These are phyloP conservation scores for Fomitopsis pinicola DNA, from an alignment of 1,284 basidiomycete genomes.

Conservation along the genomic window DNA sequence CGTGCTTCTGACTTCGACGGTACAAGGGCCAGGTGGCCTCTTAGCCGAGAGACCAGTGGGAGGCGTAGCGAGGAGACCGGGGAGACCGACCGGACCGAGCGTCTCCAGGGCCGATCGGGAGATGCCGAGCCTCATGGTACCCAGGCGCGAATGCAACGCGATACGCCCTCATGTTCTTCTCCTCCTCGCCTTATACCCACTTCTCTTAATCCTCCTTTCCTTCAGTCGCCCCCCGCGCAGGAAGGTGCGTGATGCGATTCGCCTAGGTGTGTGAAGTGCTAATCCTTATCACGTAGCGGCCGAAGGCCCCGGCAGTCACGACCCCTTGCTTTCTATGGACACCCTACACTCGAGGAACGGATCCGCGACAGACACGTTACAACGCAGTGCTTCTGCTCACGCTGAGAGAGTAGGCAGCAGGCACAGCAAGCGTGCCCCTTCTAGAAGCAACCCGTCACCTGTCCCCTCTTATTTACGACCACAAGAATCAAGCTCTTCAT, in stretches of 20 bases:
- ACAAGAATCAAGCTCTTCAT: conserved; percentile 22
- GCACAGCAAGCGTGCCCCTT: conserved; percentile 17
- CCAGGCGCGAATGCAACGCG: conserved; percentile 16
- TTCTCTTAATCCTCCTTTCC: conserved; percentile 8
- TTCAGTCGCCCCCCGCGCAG: conserved; percentile 15
- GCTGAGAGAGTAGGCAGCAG: conserved; percentile 12
- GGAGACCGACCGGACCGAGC: conserved; percentile 4
- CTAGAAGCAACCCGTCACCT: conserved; percentile 15
- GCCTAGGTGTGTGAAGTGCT: neutral
- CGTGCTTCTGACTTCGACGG: conserved; percentile 32
- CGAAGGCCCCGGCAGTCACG: conserved; percentile 15
- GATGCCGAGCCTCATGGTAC: conserved; percentile 18
- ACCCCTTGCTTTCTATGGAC: conserved; percentile 14
- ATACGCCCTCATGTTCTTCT: conserved; percentile 20
- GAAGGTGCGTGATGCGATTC: conserved; percentile 12
- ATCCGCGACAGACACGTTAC: conserved; percentile 20
- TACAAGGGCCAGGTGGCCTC: conserved; percentile 23
- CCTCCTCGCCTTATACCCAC: conserved; percentile 22
- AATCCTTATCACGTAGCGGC: conserved; percentile 10
- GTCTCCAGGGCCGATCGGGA: conserved; percentile 11
- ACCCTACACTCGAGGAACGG: conserved; percentile 9
- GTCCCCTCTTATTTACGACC: conserved; percentile 18
- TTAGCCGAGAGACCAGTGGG: neutral
- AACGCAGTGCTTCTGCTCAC: conserved; percentile 13
- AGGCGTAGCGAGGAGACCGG: neutral